Conservation (phyloP, 345 rosid genomes). For the Citrus inodora region DNA sequence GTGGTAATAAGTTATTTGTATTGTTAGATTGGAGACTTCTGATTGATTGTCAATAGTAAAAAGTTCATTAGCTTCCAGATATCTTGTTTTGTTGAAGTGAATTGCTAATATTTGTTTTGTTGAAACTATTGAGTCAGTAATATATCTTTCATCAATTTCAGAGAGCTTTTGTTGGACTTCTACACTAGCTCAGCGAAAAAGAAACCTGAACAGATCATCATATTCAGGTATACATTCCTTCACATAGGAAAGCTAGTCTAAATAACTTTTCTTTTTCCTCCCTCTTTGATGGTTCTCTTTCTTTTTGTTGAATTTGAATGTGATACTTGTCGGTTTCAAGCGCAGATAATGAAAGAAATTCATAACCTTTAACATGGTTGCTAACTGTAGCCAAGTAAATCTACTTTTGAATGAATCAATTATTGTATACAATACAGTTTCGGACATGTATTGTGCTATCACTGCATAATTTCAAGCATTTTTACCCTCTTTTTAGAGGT, state of each 20-base stretch:
- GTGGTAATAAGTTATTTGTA: no score
- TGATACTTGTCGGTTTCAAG: neutral
- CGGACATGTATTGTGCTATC: neutral
- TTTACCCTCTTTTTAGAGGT: neutral
- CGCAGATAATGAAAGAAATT: neutral
- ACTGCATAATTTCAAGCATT: neutral
- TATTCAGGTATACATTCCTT: constrained; percentile 57
- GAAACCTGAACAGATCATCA: constrained; percentile 84
- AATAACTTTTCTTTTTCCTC: neutral
- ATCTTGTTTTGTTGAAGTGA: neutral
- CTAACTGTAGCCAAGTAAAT: neutral
- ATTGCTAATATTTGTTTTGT: neutral
- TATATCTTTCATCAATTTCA: constrained; percentile 21
- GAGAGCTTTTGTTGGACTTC: constrained; percentile 82
- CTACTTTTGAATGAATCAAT: neutral
- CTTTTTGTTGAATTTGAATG: neutral
- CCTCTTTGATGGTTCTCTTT: neutral
- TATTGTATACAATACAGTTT: neutral
- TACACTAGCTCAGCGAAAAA: constrained; percentile 71
- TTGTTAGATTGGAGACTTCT: neutral
- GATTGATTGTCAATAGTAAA: neutral
- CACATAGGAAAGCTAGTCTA: neutral
- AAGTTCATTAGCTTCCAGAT: neutral
- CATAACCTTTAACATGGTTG: neutral
- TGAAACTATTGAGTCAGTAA: neutral